Percentiles rank a stretch among this genome's conserved stretches.
phyloP scores from a whole-genome alignment of 768 basidiomycete genomes.

The Mycena epipterygia region DNA sequence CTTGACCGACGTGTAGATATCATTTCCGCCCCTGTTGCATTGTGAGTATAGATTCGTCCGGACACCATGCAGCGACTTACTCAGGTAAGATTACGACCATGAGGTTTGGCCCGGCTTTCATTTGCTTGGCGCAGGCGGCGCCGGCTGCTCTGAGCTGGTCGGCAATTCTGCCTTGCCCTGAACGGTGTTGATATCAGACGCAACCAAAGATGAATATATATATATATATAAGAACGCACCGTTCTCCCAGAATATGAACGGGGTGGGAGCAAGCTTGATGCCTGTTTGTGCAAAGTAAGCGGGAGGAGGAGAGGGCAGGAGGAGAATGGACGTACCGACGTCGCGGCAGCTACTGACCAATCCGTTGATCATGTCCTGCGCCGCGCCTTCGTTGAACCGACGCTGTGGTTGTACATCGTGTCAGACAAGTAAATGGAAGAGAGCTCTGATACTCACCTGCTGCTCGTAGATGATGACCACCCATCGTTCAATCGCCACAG shows the following conservation, averaged over 20 bases:
- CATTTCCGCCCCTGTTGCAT: slow-evolving; percentile 80
- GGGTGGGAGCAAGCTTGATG: slow-evolving; percentile 64
- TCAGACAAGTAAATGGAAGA: background rate
- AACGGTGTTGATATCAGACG: too few species aligned
- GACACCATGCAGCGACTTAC: slow-evolving; percentile 21
- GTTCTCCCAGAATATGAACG: slow-evolving; percentile 67
- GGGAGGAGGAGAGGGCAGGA: background rate
- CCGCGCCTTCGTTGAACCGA: slow-evolving; percentile 66
- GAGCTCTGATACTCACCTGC: slow-evolving; percentile 34
- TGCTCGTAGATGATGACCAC: slow-evolving; percentile 77
- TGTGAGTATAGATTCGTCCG: slow-evolving; percentile 62
- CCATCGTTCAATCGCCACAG: slow-evolving; percentile 69
- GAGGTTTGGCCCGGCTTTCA: slow-evolving; percentile 62
- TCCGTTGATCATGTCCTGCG: slow-evolving; percentile 67
- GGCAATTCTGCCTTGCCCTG: slow-evolving; percentile 66
- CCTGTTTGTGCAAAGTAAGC: slow-evolving; percentile 55
- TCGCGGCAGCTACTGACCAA: slow-evolving; percentile 62
- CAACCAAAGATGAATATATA: too few species aligned
- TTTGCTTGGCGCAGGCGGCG: slow-evolving; percentile 55
- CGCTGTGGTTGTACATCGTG: slow-evolving; percentile 6
- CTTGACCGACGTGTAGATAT: slow-evolving; percentile 84
- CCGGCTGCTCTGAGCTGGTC: slow-evolving; percentile 60
- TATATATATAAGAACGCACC: too few species aligned
- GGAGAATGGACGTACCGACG: slow-evolving; percentile 66
- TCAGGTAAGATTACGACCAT: slow-evolving; percentile 76